Base-by-base conservation (phyloP, 2,329 filamentous ascomycete species). In the Herpotrichia juniperi region DNA sequence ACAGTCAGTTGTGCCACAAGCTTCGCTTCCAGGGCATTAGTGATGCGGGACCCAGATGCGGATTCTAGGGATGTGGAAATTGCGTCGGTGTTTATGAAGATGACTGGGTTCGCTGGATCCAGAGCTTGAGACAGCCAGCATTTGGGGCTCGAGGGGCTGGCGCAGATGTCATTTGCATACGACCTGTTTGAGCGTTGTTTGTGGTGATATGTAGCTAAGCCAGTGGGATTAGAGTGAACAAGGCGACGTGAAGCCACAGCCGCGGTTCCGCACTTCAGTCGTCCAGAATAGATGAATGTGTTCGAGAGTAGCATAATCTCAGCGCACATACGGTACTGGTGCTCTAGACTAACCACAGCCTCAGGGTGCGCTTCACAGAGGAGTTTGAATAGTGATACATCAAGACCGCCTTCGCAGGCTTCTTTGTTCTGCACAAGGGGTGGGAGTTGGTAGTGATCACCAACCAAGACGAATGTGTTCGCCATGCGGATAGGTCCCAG, bases 291-390 rank as follows among this genome's bases (percentile, higher is more conserved):
- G 64, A 99, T 97, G 50, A 99, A 83, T 1, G 85, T 89, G 73
- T 97, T 99, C 57, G 91, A 96, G 12, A 99, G 82, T 2, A 88
- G 83, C 93, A 97, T 97, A 54, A 99, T 90, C 56, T 99, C 94
- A 61, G 94, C 90, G 65, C 91, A 96, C 94, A 99, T 99, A 55
- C 94, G 91, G 70, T 99, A 99, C 71, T 99, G 94, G 66, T 97
- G 92, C 64, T 94, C 92, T 1, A 99, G 83, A 57, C 90, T 96
- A 56, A 96, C 91, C 2, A 99, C 93, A 1, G 92, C 92, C 42
- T 86, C 79, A 0, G 94, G 93, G 57, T 97, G 93, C 0, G 84
- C 83, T 66, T 97, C 94, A 1, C 92, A 97, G 11, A 99, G 83
- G 3, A 94, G 82, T 71, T 96, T 96, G 82, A 99, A 99, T 46